A percentile compares a stretch with the other conserved stretches of the same genome.
Conservation (phyloP, 2,329 filamentous ascomycete species). For the Claviceps monticola region DNA sequence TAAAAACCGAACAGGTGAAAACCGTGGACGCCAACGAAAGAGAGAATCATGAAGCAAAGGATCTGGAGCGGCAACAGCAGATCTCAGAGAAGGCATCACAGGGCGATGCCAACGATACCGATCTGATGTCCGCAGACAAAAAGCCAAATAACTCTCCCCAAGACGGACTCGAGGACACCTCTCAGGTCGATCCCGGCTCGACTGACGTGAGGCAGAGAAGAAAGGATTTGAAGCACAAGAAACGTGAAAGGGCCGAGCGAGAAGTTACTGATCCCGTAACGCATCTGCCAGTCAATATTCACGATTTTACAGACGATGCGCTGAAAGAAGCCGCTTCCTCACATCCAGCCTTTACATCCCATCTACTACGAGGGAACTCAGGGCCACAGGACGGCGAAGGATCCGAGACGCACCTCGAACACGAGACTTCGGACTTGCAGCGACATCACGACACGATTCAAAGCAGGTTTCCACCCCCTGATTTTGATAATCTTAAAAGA, state of each 20-base stretch:
- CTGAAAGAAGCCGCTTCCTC: conserved; percentile 25
- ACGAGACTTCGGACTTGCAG: conserved; percentile 23
- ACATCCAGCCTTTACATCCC: conserved; percentile 19
- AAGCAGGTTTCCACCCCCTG: conserved; percentile 33
- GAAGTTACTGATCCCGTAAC: conserved; percentile 62
- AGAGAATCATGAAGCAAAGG: background rate
- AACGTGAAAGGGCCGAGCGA: conserved; percentile 32
- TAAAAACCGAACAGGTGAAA: conserved; percentile 17
- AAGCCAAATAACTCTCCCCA: conserved; percentile 8
- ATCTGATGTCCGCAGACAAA: conserved; percentile 6
- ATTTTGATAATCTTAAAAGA: conserved; percentile 28
- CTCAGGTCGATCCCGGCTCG: conserved; percentile 21
- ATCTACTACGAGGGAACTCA: conserved; percentile 22
- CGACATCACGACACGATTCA: conserved; percentile 27
- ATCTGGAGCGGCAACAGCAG: background rate
- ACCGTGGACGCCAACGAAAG: conserved; percentile 1
- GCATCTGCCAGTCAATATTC: conserved; percentile 52
- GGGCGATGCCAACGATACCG: conserved; percentile 1
- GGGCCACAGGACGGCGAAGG: conserved; percentile 25
- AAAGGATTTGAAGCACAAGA: conserved; percentile 32
- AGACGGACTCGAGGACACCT: conserved; percentile 19
- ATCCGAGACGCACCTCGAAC: conserved; percentile 22
- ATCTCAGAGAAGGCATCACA: background rate
- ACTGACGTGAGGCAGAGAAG: conserved; percentile 32
- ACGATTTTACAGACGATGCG: conserved; percentile 53